Evolutionary conservation across 2,329 filamentous ascomycete genomes (phyloP).

Genomic region (Colletotrichum theobromicola): DNA sequence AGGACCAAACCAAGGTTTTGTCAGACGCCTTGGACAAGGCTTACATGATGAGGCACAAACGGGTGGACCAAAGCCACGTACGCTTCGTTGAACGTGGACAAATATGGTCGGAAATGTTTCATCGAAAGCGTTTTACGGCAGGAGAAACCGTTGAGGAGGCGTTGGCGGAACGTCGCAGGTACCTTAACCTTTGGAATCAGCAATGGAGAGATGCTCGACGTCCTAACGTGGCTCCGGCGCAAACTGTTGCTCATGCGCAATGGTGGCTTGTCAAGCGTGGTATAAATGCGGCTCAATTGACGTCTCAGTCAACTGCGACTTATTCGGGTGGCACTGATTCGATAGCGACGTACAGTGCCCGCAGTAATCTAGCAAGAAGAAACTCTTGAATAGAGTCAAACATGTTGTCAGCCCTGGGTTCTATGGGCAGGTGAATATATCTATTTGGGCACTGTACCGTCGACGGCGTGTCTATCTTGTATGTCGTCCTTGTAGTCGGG

Average conservation of each 20-base stretch:
- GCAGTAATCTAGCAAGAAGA: not conserved
- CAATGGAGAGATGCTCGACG: not conserved
- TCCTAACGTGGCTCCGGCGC: not conserved
- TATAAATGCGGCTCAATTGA: not conserved
- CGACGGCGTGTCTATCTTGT: not conserved
- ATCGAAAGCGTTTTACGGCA: not conserved
- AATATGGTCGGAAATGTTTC: not conserved
- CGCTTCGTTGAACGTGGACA: not conserved
- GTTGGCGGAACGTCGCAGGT: not conserved
- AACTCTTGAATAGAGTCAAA: not conserved
- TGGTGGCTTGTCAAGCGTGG: not conserved
- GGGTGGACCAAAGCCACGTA: accelerated
- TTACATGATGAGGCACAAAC: accelerated
- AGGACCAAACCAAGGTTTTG: not conserved
- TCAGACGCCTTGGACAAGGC: not conserved
- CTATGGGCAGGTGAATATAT: not conserved
- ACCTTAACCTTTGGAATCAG: not conserved
- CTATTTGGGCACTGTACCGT: not conserved
- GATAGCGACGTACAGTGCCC: no score
- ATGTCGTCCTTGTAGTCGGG: accelerated
- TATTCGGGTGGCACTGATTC: no score
- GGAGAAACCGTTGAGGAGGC: not conserved
- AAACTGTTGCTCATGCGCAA: no score
- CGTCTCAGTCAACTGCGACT: no score
- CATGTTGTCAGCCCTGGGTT: not conserved